phyloP scores from a whole-genome alignment of 306 rosid species.

The Gillenia trifoliata region DNA sequence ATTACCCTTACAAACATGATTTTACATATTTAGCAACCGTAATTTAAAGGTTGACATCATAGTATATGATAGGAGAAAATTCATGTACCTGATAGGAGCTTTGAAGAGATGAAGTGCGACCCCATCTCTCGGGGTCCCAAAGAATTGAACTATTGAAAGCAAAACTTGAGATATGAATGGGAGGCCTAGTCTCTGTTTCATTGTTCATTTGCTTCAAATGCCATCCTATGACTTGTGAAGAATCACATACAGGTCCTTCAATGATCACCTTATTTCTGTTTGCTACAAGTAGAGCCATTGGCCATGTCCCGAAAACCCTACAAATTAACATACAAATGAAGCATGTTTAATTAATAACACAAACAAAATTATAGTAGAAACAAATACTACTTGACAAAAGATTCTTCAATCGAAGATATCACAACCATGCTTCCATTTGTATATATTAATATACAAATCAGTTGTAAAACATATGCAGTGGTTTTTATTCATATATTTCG shows the following conservation, averaged over 20 bases:
- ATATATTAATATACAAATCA: not conserved
- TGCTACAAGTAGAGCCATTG: constrained; percentile 65
- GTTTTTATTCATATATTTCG: not conserved
- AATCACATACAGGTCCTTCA: constrained; percentile 92
- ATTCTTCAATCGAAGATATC: not conserved
- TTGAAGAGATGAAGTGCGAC: constrained; percentile 82
- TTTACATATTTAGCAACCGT: not conserved
- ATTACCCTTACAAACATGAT: not conserved
- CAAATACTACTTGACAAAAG: not conserved
- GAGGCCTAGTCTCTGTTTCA: constrained; percentile 52
- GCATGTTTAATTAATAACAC: not conserved
- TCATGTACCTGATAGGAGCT: constrained; percentile 68
- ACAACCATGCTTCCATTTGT: not conserved
- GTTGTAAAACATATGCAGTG: too few species aligned
- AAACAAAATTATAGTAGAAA: too few species aligned
- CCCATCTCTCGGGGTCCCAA: constrained; percentile 99
- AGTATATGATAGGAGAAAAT: not conserved
- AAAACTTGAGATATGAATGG: constrained; percentile 77
- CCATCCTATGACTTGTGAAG: constrained; percentile 90
- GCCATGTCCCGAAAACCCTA: constrained; percentile 95
- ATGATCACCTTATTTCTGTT: constrained; percentile 60
- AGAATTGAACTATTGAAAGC: constrained; percentile 91
- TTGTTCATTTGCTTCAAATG: constrained; percentile 63
- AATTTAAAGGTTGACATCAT: too few species aligned
- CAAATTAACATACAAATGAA: not conserved